Conservation (phyloP, 441 rosid genomes). For the Mallotus japonicus region DNA sequence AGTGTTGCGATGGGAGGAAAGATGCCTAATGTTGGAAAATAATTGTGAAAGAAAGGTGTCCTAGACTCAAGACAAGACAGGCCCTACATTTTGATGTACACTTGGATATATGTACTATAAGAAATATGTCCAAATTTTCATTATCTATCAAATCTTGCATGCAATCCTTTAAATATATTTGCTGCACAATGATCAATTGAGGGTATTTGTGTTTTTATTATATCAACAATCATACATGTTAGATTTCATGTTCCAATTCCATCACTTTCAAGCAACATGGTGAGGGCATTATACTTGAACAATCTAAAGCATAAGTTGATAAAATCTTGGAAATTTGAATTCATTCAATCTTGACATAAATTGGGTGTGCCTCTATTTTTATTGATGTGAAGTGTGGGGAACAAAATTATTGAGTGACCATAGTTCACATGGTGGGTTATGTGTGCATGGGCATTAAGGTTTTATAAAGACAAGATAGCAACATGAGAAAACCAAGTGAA, state of each 20-base stretch:
- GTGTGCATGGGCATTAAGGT: constrained; percentile 24
- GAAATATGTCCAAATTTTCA: constrained; percentile 6
- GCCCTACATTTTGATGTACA: constrained; percentile 5
- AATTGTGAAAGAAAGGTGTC: constrained; percentile 15
- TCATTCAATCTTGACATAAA: constrained; percentile 14
- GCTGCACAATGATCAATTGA: not conserved
- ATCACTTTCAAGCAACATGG: constrained; percentile 22
- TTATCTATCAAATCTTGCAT: constrained; percentile 21
- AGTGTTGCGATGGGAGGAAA: not conserved
- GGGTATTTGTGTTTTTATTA: not conserved
- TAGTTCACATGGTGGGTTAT: constrained; percentile 30
- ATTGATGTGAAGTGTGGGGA: constrained; percentile 31
- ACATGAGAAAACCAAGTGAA: constrained; percentile 1
- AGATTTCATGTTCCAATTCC: constrained; percentile 1
- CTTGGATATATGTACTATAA: not conserved
- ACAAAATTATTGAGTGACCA: constrained; percentile 33
- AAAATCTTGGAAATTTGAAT: constrained; percentile 10
- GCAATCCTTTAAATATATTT: constrained; percentile 17
- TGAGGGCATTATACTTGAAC: not conserved
- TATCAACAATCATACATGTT: constrained; percentile 15
- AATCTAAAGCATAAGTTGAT: constrained; percentile 15
- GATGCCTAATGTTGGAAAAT: constrained; percentile 14
- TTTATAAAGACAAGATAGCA: constrained; percentile 18
- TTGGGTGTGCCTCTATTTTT: constrained; percentile 20
- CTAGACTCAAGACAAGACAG: not conserved